phyloP scores from a whole-genome alignment of 176 grass and related monocot species.

The Musa schizocarpa region DNA sequence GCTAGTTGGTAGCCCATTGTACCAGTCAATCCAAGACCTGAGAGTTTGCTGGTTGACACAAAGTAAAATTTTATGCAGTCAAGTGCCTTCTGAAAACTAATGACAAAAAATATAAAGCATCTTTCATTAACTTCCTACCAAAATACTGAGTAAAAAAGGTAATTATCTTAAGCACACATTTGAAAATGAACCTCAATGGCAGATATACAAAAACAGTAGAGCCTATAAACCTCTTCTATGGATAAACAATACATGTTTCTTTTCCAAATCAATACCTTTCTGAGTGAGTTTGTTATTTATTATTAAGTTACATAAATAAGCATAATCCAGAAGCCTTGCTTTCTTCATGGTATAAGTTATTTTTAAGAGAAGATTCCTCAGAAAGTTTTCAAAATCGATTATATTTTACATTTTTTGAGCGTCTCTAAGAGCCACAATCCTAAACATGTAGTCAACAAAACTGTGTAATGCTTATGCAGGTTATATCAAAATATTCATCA shows the following conservation, averaged over 20 bases:
- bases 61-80: slow-evolving; percentile 6
- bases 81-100: slow-evolving; percentile 2
- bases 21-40: slow-evolving; percentile 62
- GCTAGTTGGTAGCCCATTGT: slow-evolving; percentile 77
- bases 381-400: not conserved
- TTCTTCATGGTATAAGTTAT: no score
- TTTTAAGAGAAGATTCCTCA: not conserved
- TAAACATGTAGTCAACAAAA: not conserved
- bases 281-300: no score
- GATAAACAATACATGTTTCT: not conserved
- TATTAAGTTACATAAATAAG: no score
- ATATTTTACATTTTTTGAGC: not conserved
- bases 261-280: not conserved
- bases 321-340: no score
- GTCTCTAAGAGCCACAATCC: not conserved
- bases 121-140: not conserved
- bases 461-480: not conserved
- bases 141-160: not conserved
- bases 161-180: not conserved
- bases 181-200: not conserved
- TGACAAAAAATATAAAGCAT: not conserved
- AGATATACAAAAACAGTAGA: not conserved
- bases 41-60: slow-evolving; percentile 49
- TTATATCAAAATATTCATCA: not conserved
- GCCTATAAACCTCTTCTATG: not conserved